Evolutionary conservation across 495 filamentous ascomycete species (phyloP).

Genomic region (Barbatosphaeria neglecta): DNA sequence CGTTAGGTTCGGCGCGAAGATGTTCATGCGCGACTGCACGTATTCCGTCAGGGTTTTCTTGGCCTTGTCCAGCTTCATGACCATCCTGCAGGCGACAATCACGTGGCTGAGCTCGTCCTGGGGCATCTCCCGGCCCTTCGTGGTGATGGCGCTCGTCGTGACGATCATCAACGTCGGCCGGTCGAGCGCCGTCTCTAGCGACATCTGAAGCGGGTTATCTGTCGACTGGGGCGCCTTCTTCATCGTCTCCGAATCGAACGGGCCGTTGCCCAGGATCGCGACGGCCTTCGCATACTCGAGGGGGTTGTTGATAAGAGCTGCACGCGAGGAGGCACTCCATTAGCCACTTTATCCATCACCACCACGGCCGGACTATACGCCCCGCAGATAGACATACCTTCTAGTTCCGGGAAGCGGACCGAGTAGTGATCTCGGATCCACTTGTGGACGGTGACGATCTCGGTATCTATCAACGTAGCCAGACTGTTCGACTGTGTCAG

Average conservation of each 20-base stretch:
- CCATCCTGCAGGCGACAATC: conserved; percentile 73
- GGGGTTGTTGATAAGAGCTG: conserved; percentile 73
- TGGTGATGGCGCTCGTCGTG: conserved; percentile 87
- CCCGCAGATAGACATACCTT: conserved; percentile 22
- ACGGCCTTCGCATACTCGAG: conserved; percentile 95
- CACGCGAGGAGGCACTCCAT: not conserved
- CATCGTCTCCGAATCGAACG: conserved; percentile 74
- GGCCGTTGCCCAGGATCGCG: conserved; percentile 83
- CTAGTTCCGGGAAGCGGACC: conserved; percentile 86
- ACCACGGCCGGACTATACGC: not conserved
- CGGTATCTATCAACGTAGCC: conserved; percentile 80
- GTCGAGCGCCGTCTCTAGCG: conserved; percentile 70
- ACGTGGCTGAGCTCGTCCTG: conserved; percentile 64
- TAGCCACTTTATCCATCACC: not conserved
- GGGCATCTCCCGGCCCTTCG: conserved; percentile 65
- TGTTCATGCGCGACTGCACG: conserved; percentile 93
- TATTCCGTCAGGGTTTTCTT: conserved; percentile 84
- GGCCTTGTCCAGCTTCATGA: conserved; percentile 72
- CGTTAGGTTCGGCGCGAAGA: conserved; percentile 94
- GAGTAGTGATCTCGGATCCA: conserved; percentile 93
- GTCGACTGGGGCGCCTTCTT: conserved; percentile 57
- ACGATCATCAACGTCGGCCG: conserved; percentile 90
- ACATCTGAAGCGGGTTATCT: conserved; percentile 62
- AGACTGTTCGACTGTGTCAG: conserved; percentile 73
- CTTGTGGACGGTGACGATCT: conserved; percentile 90